These are phyloP conservation scores for Sextonia rubra DNA, from an alignment of 164 flowering plant species.

Conservation along the genomic window DNA sequence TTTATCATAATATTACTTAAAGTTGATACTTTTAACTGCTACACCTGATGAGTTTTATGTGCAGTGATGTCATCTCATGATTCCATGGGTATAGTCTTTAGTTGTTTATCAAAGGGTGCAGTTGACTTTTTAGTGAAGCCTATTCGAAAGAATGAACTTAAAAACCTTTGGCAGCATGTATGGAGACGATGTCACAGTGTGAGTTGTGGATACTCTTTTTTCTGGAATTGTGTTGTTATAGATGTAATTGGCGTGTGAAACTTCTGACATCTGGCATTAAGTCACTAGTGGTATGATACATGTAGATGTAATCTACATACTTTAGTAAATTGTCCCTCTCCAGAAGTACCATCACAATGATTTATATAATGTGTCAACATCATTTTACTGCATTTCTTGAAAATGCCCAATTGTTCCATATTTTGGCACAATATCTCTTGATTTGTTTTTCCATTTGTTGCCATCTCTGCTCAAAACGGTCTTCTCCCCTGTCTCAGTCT, in stretches of 20 bases:
- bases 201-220: slow-evolving; percentile 20
- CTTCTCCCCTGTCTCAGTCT: slow-evolving; percentile 33
- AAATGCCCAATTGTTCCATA: background rate
- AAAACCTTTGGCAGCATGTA: slow-evolving; percentile 76
- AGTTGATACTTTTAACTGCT: slow-evolving; percentile 20
- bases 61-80: slow-evolving; percentile 82
- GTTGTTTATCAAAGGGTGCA: slow-evolving; percentile 66
- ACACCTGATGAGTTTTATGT: slow-evolving; percentile 31
- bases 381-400: background rate
- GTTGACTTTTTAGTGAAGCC: slow-evolving; percentile 72
- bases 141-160: slow-evolving; percentile 70
- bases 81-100: slow-evolving; percentile 66
- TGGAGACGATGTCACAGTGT: slow-evolving; percentile 69
- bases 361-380: background rate
- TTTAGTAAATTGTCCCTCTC: background rate
- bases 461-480: background rate
- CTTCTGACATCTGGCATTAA: background rate
- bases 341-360: too few species aligned
- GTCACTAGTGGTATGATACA: slow-evolving; percentile 1
- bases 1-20: background rate
- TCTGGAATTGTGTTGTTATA: slow-evolving; percentile 1
- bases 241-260: background rate
- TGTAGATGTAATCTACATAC: background rate
- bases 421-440: background rate
- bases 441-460: background rate